Base-by-base conservation (phyloP, 1,284 basidiomycete species). In the Malassezia caprae region DNA sequence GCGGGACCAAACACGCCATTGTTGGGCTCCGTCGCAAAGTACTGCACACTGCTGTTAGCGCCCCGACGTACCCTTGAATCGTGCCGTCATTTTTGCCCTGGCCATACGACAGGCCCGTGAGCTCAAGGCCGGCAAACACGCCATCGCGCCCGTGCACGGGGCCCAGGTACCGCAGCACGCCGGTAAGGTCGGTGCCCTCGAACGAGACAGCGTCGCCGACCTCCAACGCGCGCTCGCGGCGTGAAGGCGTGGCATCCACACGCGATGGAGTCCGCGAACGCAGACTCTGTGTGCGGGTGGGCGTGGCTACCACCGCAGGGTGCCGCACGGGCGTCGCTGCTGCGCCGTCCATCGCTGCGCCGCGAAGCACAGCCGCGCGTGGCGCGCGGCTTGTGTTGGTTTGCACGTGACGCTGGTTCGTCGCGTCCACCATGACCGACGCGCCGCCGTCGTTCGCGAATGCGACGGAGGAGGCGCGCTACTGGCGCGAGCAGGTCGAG, bases 81-180 rank as follows among this genome's bases (percentile, higher is more conserved):
- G 82, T 82, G 19, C 93, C 93, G 69, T 96, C 83, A 69, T 98
- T 98, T 78, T 96, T 96, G 2, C 93, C 93, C 72, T 87, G 87
- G n/a, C 93, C 90, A 13, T 55, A 55, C 28, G 65, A 66, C 15
- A 62, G 63, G 17, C 68, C 69, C 3, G 64, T 62, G 4, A 73
- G 63, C 53, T 73, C 71, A 43, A 73, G 59, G 23, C 71, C 71
- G 0, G 71, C 71, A 48, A 62, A 73, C 51, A 58, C 56, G 28
- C 68, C 71, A 12, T 61, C 48, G 40, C 62, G 64, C 59, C 62
- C 62, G 2, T 65, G 47, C 11, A 73, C 68, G 0, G 65, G 58
- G 2, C 71, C 71, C 37, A 72, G 60, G 48, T 69, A 65, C 41
- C 71, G 64, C 32, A 73, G 60, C 2, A 71, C 66, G 39, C 71